Percentiles rank a stretch among this genome's conserved stretches.
Conservation (phyloP, 352 stramenopile species). For the Pythium dissotocum region DNA sequence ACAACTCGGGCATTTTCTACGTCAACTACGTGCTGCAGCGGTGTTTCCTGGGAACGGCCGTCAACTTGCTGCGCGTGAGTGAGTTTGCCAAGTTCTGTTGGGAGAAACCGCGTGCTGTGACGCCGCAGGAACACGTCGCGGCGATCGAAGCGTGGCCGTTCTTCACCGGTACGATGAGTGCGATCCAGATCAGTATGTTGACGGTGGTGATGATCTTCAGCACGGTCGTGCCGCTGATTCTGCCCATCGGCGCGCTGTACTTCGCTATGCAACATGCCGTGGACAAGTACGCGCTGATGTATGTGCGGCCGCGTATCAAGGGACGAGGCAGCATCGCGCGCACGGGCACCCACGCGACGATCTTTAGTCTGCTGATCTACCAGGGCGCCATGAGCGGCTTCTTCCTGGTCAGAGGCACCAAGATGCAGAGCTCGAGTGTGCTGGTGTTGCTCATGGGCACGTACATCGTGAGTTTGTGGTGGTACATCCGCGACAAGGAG, state of each 20-base stretch:
- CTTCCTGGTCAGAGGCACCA: conserved; percentile 79
- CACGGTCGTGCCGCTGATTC: conserved; percentile 82
- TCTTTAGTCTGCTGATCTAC: conserved; percentile 80
- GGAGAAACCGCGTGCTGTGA: conserved; percentile 77
- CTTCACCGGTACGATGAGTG: conserved; percentile 83
- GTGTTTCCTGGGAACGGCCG: conserved; percentile 75
- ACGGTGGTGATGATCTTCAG: conserved; percentile 84
- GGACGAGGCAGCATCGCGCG: conserved; percentile 79
- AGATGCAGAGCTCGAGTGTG: conserved; percentile 66
- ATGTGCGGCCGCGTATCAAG: conserved; percentile 82
- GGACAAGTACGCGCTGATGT: conserved; percentile 84
- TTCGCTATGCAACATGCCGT: conserved; percentile 84
- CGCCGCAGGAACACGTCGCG: conserved; percentile 64
- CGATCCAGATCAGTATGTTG: conserved; percentile 84
- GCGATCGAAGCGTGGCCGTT: conserved; percentile 77
- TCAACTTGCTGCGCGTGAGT: conserved; percentile 73
- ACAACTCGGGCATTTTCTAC: conserved; percentile 90
- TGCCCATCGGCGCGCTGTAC: conserved; percentile 80
- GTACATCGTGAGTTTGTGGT: conserved; percentile 79
- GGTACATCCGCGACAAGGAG: conserved; percentile 87
- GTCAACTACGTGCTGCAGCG: conserved; percentile 87
- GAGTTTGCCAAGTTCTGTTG: conserved; percentile 83
- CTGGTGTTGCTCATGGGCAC: conserved; percentile 81
- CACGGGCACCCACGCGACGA: conserved; percentile 78
- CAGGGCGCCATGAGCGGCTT: conserved; percentile 83